Evolutionary conservation across 345 rosid genomes (phyloP), one percentile per base, ranked within the genome.

Genomic region (Moricandia arvensis): DNA sequence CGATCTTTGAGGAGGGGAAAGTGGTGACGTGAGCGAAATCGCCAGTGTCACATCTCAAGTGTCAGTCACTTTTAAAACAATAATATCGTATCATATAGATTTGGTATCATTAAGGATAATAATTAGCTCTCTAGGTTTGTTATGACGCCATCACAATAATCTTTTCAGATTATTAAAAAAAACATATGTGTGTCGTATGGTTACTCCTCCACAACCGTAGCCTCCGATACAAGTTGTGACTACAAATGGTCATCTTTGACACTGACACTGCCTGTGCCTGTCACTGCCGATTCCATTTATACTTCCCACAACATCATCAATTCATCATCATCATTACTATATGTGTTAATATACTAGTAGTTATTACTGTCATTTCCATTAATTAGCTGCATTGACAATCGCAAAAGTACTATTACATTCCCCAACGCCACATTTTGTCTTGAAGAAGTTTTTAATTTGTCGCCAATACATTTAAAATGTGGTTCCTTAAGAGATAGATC

Each of bases 241-340:
- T 61, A 74, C 83, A 80, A 82, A 70, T 58, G 34, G 80, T 83
- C 80, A 80, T 41, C 15, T 76, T 83, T 80, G 86, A 87, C 72
- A 73, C 41, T 73, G 82, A 81, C 83, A 61, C 68, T 77, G 65
- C 74, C 68, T 60, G 72, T 77, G 65, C 74, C 68, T 60, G 72
- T 64, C 71, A 30, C 67, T 21, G 24, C 68, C 74, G 79, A 53
- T 69, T 69, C 6, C 37, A 35, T 41, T 62, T 37, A 38, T 68
- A 3, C 63, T 51, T 29, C 35, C 35, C 47, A 71, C 62, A 21
- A 57, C 15, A 54, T 62, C 51, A 75, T 66, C 67, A 33, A 18
- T 9, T 31, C 72, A 74, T 66, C 64, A 38, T 74, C 31, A 74
- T 51, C 11, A 68, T 15, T 16, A 63, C 41, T 11, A 27, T 49